Base-by-base conservation (phyloP, 2,329 filamentous ascomycete genomes). In the Aureobasidium zeae region DNA sequence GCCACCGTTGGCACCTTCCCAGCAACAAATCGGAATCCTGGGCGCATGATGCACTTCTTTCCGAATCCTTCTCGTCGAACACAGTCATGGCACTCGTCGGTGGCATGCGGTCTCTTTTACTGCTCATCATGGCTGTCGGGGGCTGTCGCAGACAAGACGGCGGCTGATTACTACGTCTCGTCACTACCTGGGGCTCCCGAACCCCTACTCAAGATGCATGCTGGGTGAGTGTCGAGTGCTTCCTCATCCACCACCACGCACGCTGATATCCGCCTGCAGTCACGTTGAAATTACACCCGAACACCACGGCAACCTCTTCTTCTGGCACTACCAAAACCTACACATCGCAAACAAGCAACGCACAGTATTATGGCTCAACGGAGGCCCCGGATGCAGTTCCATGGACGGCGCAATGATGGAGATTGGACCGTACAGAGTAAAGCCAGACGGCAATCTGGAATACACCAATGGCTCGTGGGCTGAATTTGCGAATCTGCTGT, bases 321-420 rank as follows among this genome's bases (percentile, higher is more conserved):
- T 98, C 71, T 98, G 91, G 91, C 86, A 95, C 58, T 95, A 85
- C 61, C 79, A 94, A 61, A 96, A 96, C 61, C 77, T 85, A 53
- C 91, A 98, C 63, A 94, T 98, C 53, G 89, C 87, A 46, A 85
- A 96, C 60, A 78, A 76, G 55, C 85, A 91, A 62, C 78, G 91
- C 46, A 94, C 88, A 2, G 83, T 98, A 9, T 80, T 98, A 57
- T 98, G 93, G 91, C 68, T 98, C 46, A 98, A 98, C 60, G 93
- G 91, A 43, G 93, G 91, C 0, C 91, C 91, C 1, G 91, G 93
- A 20, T 98, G 91, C 65, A 95, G 87, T 63, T 96, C 89, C 20
- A 88, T 95, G 73, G 93, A 98, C 62, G 91, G 89, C 53, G 87
- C 86, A 2, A 65, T 96, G 70, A 96, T 96, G 79, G 91, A 98